Evolutionary conservation across 2,329 filamentous ascomycete species (phyloP), one percentile per base, ranked within the genome.

Genomic region (Blastomyces percursus): DNA sequence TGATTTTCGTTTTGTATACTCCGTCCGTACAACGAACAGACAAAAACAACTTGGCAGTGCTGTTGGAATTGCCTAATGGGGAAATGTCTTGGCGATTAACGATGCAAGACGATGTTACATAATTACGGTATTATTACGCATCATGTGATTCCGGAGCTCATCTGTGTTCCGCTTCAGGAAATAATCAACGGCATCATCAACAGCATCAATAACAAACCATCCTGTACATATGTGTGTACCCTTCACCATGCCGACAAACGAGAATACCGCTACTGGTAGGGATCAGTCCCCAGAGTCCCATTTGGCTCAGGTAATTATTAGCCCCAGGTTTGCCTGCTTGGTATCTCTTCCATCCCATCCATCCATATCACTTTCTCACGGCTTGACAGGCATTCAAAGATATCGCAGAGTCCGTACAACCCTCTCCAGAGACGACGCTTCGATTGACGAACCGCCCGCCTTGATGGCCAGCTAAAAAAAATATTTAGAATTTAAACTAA

Each of bases 321-420:
- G 16, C 32, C 21, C 21, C 27, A 1, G 35, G 8, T 38, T 38
- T 12, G 9, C 35, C 9, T 38, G 11, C 35, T 38, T 38, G 35
- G 35, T 38, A 8, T 38, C 9, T 9, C 8, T 46, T 35, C 2
- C n/a, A 0, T 11, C 11, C n/a, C 35, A 19, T 21, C n/a, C 35
- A 40, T 12, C 27, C 27, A 24, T 52, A 38, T 38, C 11, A 42
- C 44, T 3, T 12, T 8, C 27, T 35, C 55, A 35, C 52, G 16
- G 19, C 24, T n/a, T 35, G 11, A 60, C 48, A 73, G 70, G 72
- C 71, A 14, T 73, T 73, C 52, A 68, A 72, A 64, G 71, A 73
- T 54, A 61, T 73, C 50, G 69, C 71, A 51, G 65, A 67, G 71
- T 73, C 63, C 56, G 64, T 64, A 27, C 14, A 24, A 55, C n/a